Base-by-base conservation (phyloP, 768 basidiomycete genomes). In the Auricularia sp. region DNA sequence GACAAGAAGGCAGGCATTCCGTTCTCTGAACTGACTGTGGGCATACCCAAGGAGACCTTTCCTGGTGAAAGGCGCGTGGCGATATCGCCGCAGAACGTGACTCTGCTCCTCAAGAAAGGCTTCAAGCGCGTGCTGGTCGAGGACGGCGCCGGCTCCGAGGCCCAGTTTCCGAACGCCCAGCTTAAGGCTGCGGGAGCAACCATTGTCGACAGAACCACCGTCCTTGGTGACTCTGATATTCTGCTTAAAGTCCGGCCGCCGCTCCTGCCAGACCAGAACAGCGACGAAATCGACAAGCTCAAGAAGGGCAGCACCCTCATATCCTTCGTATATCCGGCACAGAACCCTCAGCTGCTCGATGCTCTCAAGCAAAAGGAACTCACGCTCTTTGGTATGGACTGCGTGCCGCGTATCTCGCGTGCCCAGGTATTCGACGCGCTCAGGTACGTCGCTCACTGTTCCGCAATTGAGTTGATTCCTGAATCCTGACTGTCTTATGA, bases 381-480 rank as follows among this genome's bases (percentile, higher is more conserved):
- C 64, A 90, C 85, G 68, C 84, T 83, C 34, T 90, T 94, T 71
- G 91, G 88, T 72, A 94, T 94, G 92, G 92, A 94, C 72, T 84
- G 87, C 83, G 91, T 94, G 78, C 92, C 92, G 69, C 84, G 92
- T 64, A 93, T 94, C 69, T 93, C 90, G 66, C 84, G 92, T 62
- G 92, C 92, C 56, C 92, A 94, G 73, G 88, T 88, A 23, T 94
- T 93, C 68, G 92, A 94, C 75, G 92, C 88, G 43, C 77, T 94
- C 69, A 92, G 90, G 90, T 88, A 63, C 67, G 10, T 18, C 7
- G 53, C 53, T 7, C 18, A 18, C 18, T 54, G 36, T 39, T 43
- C n/a, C 56, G 53, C 53, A 29, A 10, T 29, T 18, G 18, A n/a
- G n/a, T 54, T n/a, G 53, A 18, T 5, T 42, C 34, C 43, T 36